Base-by-base conservation (phyloP, 768 basidiomycete genomes). In the Pleurotus salmoneostramineus region DNA sequence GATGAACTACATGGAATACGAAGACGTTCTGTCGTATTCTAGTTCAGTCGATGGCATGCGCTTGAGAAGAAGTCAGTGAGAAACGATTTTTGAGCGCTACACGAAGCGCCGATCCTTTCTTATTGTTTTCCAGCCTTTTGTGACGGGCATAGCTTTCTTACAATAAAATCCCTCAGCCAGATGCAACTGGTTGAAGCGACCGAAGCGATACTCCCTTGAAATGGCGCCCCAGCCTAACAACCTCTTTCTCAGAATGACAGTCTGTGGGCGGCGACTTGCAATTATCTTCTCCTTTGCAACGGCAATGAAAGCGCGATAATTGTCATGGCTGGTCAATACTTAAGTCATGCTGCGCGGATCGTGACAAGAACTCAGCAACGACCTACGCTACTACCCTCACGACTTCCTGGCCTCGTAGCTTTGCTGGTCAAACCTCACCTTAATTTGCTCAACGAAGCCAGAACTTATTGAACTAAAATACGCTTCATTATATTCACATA, bases 351-450 rank as follows among this genome's bases (percentile, higher is more conserved):
- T 40, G 37, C 48, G 8, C 33, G 12, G 21, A 31, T 49, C 33
- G 48, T 27, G 11, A 32, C 27, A 12, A 40, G 40, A 55, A 15
- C 10, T 27, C 37, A n/a, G 52, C 52, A 55, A 55, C 36, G 36
- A 42, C 52, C 36, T 55, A 42, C 52, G 40, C 52, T 55, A 55
- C n/a, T 55, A 14, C 6, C 36, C 40, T 42, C 52, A 55, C 52
- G 52, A 43, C 15, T 27, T 42, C 32, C 36, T n/a, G 10, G 14
- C 17, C 52, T 55, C 40, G 17, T 55, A 42, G 52, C 40, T 43
- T 55, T 40, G 52, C 52, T 55, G 52, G 52, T 37, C 52, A 55
- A 55, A 42, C 14, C 21, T 51, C 40, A 17, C 7, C 40, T 55
- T 43, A 54, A 37, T 43, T 27, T 27, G 21, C 21, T 27, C 15